Percentiles rank a stretch among this genome's conserved stretches.
phyloP scores from a whole-genome alignment of 352 stramenopile species.

The Phytophthora melonis region DNA sequence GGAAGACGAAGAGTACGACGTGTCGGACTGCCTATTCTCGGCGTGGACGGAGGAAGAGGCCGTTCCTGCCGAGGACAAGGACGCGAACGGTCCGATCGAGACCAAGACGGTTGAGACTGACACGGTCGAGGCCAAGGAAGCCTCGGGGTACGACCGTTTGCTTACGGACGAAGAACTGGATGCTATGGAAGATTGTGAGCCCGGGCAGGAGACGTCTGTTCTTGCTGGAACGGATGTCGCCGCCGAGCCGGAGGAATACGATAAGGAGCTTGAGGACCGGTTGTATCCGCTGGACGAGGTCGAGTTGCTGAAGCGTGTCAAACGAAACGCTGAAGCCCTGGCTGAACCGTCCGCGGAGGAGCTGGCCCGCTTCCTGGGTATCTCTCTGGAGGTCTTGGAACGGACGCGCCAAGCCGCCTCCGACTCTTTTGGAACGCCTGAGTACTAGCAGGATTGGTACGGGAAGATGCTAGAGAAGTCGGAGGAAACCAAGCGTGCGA shows the following conservation, averaged over 20 bases:
- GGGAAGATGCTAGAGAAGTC: neutral
- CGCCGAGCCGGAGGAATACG: neutral
- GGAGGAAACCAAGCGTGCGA: slow-evolving; percentile 1
- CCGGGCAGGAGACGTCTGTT: no score
- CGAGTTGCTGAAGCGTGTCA: neutral
- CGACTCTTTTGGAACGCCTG: neutral
- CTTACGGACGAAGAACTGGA: no score
- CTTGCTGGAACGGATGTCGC: no score
- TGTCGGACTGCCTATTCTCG: no score
- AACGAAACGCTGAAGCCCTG: neutral
- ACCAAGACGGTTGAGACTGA: no score
- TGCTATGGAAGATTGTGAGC: no score
- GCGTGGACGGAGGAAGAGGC: no score
- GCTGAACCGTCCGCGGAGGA: neutral
- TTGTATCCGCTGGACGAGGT: slow-evolving; percentile 8
- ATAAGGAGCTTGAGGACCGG: slow-evolving; percentile 4
- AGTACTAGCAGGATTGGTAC: slow-evolving; percentile 2
- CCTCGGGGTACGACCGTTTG: no score
- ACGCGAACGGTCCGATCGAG: no score
- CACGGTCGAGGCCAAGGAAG: no score
- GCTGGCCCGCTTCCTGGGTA: neutral
- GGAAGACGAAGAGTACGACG: no score
- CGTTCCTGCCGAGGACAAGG: no score
- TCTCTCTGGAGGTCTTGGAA: neutral
- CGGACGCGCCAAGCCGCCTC: neutral